Conservation (phyloP, 805 yeast genomes). For the Clavispora fructus region DNA sequence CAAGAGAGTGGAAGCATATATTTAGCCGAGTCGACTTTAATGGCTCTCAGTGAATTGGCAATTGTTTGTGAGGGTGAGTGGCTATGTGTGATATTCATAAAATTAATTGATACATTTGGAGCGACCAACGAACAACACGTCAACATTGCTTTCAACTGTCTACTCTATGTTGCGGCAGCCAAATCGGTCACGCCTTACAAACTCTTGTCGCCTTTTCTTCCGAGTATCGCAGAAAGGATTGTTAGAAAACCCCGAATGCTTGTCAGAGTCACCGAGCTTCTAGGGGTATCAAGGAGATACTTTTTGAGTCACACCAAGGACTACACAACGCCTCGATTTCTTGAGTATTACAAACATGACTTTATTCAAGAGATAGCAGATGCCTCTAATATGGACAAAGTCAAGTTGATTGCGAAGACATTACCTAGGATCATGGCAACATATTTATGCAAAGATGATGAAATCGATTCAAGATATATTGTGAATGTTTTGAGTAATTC, state of each 20-base stretch:
- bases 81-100: conserved; percentile 59
- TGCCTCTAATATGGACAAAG: conserved; percentile 40
- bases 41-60: conserved; percentile 62
- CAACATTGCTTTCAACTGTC: conserved; percentile 61
- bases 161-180: conserved; percentile 53
- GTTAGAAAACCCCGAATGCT: conserved; percentile 57
- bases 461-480: conserved; percentile 46
- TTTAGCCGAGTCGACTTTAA: conserved; percentile 54
- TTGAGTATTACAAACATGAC: conserved; percentile 61
- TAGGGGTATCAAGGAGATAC: conserved; percentile 55
- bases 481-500: conserved; percentile 49
- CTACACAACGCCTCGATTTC: conserved; percentile 70
- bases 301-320: conserved; percentile 66
- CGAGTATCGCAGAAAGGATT: conserved; percentile 60
- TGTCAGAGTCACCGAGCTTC: conserved; percentile 54
- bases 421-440: conserved; percentile 54
- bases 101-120: conserved; percentile 61
- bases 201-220: conserved; percentile 72
- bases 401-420: conserved; percentile 44
- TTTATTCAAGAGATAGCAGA: conserved; percentile 59
- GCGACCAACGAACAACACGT: conserved; percentile 61
- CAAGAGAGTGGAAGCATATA: conserved; percentile 24
- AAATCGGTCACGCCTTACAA: conserved; percentile 69
- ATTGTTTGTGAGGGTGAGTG: conserved; percentile 60
- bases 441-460: conserved; percentile 46